Base-by-base conservation (phyloP, 495 filamentous ascomycete species). In the Penicillium tannophilum region DNA sequence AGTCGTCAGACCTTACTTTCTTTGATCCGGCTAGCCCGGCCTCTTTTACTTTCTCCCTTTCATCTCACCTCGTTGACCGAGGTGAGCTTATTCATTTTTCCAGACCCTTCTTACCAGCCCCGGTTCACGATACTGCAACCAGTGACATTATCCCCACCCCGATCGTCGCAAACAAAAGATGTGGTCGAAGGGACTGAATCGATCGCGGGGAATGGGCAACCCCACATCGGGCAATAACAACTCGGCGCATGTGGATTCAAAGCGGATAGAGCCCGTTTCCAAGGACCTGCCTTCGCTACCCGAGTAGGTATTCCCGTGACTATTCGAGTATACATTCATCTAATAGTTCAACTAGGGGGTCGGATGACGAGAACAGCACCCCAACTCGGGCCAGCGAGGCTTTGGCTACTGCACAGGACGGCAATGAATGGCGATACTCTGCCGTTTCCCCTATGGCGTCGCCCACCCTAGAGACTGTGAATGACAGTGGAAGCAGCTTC, bases 391-490 rank as follows among this genome's bases (percentile, higher is more conserved):
- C 28, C 17, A 33, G 30, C 19, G 33, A 20, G 17, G 10, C 33
- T 39, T 17, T 28, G 30, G n/a, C 45, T 9, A 24, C n/a, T 9
- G 2, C 16, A 14, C 30, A 24, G 17, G 11, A 52, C 23, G 12
- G 28, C 35, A 56, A n/a, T 35, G 12, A 54, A 14, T 53, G 54
- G 19, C 55, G 56, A 63, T 43, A 66, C 44, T 61, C 69, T n/a
- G 66, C 64, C 6, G 74, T 83, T 35, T 84, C 82, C 4, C 78
- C 81, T n/a, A 74, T 74, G 28, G 69, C 71, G 51, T 80, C 80
- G 10, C 73, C 79, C 6, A 2, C 10, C 6, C 36, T 39, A n/a
- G 52, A 33, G 39, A n/a, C 39, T 12, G 4, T 35, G 7, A 54
- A 60, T 9, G 59, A 60, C 20, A 72, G 67, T 55, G 62, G 58